These are phyloP conservation scores for Euclidium syriacum DNA, from an alignment of 345 rosid species.

Conservation along the genomic window DNA sequence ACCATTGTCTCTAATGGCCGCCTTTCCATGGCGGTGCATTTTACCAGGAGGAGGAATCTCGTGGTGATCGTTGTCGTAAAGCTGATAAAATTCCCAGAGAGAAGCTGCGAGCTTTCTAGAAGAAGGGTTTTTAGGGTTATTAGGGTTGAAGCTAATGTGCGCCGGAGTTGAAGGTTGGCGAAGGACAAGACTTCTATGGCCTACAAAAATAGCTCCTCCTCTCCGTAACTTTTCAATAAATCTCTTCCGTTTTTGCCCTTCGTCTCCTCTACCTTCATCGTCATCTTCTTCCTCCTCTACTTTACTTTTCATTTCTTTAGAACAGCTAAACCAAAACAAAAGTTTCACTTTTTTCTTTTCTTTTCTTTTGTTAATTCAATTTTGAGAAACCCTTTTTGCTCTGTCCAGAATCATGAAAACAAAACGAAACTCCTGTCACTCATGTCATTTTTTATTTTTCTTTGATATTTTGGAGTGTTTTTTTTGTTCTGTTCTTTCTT, in stretches of 20 bases:
- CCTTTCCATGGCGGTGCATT: constrained; percentile 48
- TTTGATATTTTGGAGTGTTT: not conserved
- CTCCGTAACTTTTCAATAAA: constrained; percentile 25
- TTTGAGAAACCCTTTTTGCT: not conserved
- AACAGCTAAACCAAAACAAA: not conserved
- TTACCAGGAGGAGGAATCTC: constrained; percentile 28
- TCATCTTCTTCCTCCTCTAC: not conserved
- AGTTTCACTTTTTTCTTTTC: not conserved
- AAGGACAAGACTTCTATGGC: constrained; percentile 24
- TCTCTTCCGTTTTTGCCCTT: constrained; percentile 30
- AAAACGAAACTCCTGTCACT: not conserved
- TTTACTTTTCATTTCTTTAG: constrained; percentile 31
- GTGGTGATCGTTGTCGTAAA: constrained; percentile 19
- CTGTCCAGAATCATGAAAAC: not conserved
- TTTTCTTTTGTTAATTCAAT: not conserved
- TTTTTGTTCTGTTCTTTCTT: too few relatives aligned
- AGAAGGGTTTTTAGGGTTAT: not conserved
- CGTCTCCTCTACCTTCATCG: not conserved
- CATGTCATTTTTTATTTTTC: not conserved
- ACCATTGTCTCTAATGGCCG: constrained; percentile 45
- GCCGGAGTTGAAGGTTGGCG: constrained; percentile 26
- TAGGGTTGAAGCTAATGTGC: constrained; percentile 26
- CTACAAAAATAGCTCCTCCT: constrained; percentile 32
- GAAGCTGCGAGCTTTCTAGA: constrained; percentile 34
- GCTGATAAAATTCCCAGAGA: constrained; percentile 54